These are phyloP conservation scores for Macaranga tanarius DNA, from an alignment of 441 rosid genomes.

Conservation along the genomic window DNA sequence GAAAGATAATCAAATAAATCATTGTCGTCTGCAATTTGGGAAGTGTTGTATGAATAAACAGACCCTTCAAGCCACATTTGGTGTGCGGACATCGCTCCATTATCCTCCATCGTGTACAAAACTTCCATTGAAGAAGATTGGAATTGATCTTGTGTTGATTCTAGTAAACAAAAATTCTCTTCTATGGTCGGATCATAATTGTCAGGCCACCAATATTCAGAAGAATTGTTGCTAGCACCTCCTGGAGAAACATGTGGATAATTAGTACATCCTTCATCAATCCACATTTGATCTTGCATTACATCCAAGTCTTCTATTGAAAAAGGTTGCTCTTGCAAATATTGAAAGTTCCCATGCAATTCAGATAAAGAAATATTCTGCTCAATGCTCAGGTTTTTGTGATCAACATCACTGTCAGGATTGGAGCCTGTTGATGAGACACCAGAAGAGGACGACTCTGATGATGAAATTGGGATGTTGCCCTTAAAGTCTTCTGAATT, in stretches of 20 bases:
- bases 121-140: neutral
- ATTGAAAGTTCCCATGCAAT: neutral
- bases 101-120: neutral
- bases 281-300: neutral
- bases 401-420: neutral
- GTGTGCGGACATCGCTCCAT: neutral
- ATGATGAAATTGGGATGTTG: neutral
- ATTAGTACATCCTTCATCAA: neutral
- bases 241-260: neutral
- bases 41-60: neutral
- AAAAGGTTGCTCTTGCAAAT: neutral
- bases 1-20: neutral
- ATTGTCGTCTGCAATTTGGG: neutral
- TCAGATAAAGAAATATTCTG: neutral
- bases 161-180: neutral
- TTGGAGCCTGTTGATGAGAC: conserved; percentile 1
- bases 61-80: neutral
- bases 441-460: neutral
- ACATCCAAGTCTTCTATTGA: neutral
- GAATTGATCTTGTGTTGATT: neutral
- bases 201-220: neutral
- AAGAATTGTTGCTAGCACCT: neutral
- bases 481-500: neutral
- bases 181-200: neutral
- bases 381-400: neutral